These are phyloP conservation scores for Primulina eburnea DNA, from an alignment of 257 asterid species.

Conservation along the genomic window DNA sequence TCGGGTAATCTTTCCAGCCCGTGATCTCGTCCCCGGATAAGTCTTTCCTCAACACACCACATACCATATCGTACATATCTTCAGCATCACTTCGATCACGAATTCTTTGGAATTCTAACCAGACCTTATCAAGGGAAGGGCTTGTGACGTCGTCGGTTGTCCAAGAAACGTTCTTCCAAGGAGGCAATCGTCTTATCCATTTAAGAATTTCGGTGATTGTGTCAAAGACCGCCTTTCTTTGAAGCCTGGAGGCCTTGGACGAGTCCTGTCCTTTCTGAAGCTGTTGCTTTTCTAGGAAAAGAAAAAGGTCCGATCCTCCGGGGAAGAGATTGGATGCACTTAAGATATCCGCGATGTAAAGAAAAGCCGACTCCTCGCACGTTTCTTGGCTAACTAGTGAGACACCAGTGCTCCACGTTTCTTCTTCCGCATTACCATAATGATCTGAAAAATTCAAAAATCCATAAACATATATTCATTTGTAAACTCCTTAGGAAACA, in stretches of 20 bases:
- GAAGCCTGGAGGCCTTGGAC: conserved; percentile 34
- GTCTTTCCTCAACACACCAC: conserved; percentile 43
- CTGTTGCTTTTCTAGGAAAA: conserved; percentile 43
- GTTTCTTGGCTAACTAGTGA: conserved; percentile 8
- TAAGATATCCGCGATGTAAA: conserved; percentile 42
- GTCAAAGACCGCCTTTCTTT: conserved; percentile 40
- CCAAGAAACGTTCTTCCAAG: conserved; percentile 39
- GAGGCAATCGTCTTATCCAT: conserved; percentile 39
- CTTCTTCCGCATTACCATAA: conserved; percentile 37
- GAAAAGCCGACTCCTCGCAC: conserved; percentile 25
- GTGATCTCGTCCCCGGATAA: conserved; percentile 34
- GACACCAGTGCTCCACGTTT: conserved; percentile 29
- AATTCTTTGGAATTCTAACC: conserved; percentile 42
- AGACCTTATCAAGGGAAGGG: conserved; percentile 28
- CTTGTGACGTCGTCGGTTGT: conserved; percentile 17
- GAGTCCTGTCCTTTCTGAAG: conserved; percentile 37
- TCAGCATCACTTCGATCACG: conserved; percentile 31
- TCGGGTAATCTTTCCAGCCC: conserved; percentile 47
- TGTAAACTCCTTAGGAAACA: neutral
- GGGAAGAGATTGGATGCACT: conserved; percentile 34
- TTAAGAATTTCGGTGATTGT: conserved; percentile 41
- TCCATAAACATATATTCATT: neutral
- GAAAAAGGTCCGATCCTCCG: conserved; percentile 34
- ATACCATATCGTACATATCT: conserved; percentile 37
- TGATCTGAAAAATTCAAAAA: conserved; percentile 19